Evolutionary conservation across 2,329 filamentous ascomycete species (phyloP), one percentile per base, ranked within the genome.

Genomic region (Apiospora phragmitis): DNA sequence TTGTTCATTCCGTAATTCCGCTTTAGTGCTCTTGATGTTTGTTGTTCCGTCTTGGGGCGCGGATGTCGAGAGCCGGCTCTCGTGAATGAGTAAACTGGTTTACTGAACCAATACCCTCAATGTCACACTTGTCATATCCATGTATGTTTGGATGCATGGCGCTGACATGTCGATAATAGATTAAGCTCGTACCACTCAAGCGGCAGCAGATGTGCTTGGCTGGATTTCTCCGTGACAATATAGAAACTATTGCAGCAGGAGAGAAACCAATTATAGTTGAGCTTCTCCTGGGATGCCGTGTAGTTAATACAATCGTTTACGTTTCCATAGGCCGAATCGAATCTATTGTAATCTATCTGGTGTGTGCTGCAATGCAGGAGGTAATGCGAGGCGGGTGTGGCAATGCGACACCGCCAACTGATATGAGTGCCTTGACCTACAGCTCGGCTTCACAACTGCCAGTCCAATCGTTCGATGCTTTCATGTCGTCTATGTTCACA

Each of bases 81-180:
- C 82, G 84, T 86, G 89, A 86, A 86, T 92, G 90, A 92, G 86
- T 92, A 91, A 88, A 88, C 76, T 81, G 88, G 90, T 89, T 91
- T 88, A 83, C 55, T 62, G 55, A 62, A 38, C 21, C 21, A 38
- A 62, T 24, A 14, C 4, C 8, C 32, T 4, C 3, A n/a, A n/a
- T 26, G 18, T 38, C 55, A n/a, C 32, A 62, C n/a, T 14, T 24
- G 55, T 62, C 21, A 38, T 38, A 9, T 62, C 14, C 49, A 29
- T n/a, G 29, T 62, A 62, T 62, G 32, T 62, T 38, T 62, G 32
- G 55, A 14, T 38, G 55, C 55, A 38, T 38, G 32, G 21, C 18
- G 55, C 55, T 62, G 32, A 62, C 55, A 62, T 38, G 55, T 62
- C 55, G 55, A 62, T n/a, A 62, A 12, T 62, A 62, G 55, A 11